phyloP scores from a whole-genome alignment of 768 basidiomycete species.

The Boletus rubropictus region DNA sequence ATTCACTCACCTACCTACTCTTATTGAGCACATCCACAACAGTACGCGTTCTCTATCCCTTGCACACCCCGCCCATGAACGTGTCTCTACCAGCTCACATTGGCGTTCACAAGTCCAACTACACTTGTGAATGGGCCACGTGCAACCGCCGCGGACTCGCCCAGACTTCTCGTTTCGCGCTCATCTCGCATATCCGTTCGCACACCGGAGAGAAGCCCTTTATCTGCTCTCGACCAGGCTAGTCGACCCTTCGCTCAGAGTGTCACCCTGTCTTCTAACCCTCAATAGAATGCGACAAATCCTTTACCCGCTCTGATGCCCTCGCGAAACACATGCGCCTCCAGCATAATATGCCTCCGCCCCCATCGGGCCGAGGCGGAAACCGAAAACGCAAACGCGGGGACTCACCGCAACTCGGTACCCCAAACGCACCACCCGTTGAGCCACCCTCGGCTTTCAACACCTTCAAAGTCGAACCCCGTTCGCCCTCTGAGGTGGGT shows the following conservation, averaged over 20 bases:
- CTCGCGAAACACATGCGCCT: conserved; percentile 89
- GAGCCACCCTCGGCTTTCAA: conserved; percentile 39
- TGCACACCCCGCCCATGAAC: not conserved
- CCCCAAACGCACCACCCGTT: conserved; percentile 13
- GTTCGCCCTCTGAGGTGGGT: conserved; percentile 36
- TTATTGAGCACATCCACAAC: conserved; percentile 80
- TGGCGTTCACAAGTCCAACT: conserved; percentile 76
- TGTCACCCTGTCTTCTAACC: not conserved
- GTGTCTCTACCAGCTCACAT: conserved; percentile 57
- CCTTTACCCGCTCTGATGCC: conserved; percentile 92
- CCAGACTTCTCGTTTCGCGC: conserved; percentile 84
- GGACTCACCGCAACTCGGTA: conserved; percentile 24
- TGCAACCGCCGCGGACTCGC: conserved; percentile 75
- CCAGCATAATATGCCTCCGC: conserved; percentile 75
- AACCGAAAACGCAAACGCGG: conserved; percentile 65
- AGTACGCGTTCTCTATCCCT: conserved; percentile 41
- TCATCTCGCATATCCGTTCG: conserved; percentile 84
- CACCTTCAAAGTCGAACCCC: conserved; percentile 62
- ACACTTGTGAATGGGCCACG: conserved; percentile 85
- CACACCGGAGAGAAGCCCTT: conserved; percentile 96
- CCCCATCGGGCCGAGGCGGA: conserved; percentile 67
- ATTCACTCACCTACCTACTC: conserved; percentile 65
- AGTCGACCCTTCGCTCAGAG: conserved; percentile 20
- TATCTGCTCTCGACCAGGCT: conserved; percentile 73
- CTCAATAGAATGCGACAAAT: conserved; percentile 80